Conservation (phyloP, 164 flowering plant species). For the Vitis rupestris region DNA sequence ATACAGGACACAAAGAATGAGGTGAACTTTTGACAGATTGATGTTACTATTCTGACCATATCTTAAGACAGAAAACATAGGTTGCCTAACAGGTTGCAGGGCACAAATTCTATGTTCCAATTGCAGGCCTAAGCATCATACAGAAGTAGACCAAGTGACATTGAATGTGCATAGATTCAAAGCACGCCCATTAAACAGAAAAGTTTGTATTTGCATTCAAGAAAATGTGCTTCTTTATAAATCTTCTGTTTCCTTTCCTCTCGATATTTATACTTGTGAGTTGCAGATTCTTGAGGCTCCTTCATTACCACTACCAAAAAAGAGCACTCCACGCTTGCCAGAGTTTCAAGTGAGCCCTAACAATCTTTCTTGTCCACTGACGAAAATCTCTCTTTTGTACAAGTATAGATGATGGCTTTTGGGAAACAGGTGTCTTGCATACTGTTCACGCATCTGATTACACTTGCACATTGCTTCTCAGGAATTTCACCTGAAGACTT, state of each 20-base stretch:
- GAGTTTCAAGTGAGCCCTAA: slow-evolving; percentile 64
- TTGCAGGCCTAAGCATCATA: slow-evolving; percentile 56
- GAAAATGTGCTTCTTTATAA: neutral
- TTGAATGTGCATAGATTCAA: slow-evolving; percentile 45
- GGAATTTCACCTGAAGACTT: slow-evolving; percentile 82
- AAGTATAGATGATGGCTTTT: neutral
- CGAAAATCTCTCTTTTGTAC: neutral
- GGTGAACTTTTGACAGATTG: slow-evolving; percentile 29
- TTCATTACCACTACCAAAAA: slow-evolving; percentile 54
- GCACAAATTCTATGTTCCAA: slow-evolving; percentile 4
- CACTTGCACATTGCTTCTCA: slow-evolving; percentile 25
- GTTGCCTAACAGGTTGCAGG: neutral
- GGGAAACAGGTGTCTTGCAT: neutral
- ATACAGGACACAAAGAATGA: slow-evolving; percentile 62
- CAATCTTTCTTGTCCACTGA: neutral
- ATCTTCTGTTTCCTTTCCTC: neutral
- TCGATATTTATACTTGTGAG: neutral
- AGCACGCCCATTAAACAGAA: slow-evolving; percentile 90
- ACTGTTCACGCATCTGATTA: neutral
- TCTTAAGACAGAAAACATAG: neutral
- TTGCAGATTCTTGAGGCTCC: slow-evolving; percentile 83
- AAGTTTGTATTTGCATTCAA: slow-evolving; percentile 49
- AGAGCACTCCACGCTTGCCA: slow-evolving; percentile 66
- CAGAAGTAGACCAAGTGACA: slow-evolving; percentile 30
- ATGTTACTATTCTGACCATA: neutral